Evolutionary conservation across 148 eudicot genomes (phyloP).

Genomic region (Chenopodium berlandieri): DNA sequence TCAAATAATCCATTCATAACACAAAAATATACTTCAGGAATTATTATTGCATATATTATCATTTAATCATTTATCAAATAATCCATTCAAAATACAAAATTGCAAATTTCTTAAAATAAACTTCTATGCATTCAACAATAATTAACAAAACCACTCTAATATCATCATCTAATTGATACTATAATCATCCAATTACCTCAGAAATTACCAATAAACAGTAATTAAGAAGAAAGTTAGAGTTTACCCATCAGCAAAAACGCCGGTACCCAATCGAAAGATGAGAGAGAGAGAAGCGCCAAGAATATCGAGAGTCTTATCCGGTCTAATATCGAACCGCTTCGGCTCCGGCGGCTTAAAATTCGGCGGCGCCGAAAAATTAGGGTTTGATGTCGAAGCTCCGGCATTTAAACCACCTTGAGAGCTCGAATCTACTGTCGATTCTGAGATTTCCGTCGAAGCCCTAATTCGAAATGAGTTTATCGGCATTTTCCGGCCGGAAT

Average conservation of each 20-base stretch:
- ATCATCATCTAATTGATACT: neutral
- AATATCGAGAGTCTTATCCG: slow-evolving; percentile 39
- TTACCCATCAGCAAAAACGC: slow-evolving; percentile 47
- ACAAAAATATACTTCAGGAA: too few relatives aligned
- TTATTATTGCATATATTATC: too few relatives aligned
- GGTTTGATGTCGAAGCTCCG: slow-evolving; percentile 14
- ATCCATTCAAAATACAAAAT: neutral
- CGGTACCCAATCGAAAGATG: slow-evolving; percentile 43
- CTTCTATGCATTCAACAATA: neutral
- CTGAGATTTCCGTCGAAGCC: slow-evolving; percentile 34
- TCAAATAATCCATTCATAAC: too few relatives aligned
- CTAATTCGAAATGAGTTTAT: slow-evolving; percentile 15
- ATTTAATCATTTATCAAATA: too few relatives aligned
- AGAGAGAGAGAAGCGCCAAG: slow-evolving; percentile 44
- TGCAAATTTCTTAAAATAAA: neutral
- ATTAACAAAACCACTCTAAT: neutral
- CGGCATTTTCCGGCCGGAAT: slow-evolving; percentile 15
- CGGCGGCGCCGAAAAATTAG: slow-evolving; percentile 35
- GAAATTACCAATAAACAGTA: neutral
- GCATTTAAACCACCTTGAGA: neutral
- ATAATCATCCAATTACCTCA: neutral
- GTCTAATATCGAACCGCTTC: slow-evolving; percentile 37
- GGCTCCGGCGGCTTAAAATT: slow-evolving; percentile 47
- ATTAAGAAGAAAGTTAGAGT: neutral
- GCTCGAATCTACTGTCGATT: slow-evolving; percentile 20